Evolutionary conservation across 768 basidiomycete species (phyloP).

Genomic region (Gymnopilus junonius): DNA sequence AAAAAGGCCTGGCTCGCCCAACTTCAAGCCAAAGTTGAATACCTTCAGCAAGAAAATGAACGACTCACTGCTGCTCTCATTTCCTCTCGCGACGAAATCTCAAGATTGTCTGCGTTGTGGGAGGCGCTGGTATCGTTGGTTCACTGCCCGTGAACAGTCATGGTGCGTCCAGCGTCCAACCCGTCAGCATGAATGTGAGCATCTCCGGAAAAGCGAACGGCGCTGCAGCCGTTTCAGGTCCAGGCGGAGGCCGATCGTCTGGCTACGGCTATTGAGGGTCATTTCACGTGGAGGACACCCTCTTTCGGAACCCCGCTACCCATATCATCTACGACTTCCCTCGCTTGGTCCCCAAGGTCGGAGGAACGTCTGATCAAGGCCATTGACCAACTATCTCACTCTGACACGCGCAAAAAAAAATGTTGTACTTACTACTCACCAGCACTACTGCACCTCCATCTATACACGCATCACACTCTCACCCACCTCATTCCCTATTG

Average conservation of each 20-base stretch:
- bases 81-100: constrained; percentile 89
- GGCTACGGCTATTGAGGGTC: constrained; percentile 44
- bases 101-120: constrained; percentile 78
- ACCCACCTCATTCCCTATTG: neutral
- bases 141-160: constrained; percentile 31
- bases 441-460: neutral
- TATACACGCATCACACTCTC: constrained; percentile 1
- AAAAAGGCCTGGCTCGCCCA: constrained; percentile 98
- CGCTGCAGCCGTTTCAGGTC: constrained; percentile 34
- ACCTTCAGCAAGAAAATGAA: constrained; percentile 92
- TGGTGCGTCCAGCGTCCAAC: constrained; percentile 34
- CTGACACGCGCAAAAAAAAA: constrained; percentile 5
- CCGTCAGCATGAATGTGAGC: constrained; percentile 52
- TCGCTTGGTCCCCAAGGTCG: neutral
- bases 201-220: constrained; percentile 32
- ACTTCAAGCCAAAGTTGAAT: constrained; percentile 94
- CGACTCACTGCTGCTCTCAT: constrained; percentile 86
- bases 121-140: constrained; percentile 60
- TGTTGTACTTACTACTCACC: constrained; percentile 13
- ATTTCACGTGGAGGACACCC: neutral
- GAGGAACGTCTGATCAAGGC: neutral
- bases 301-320: neutral
- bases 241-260: constrained; percentile 35
- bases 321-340: neutral
- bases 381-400: neutral